These are phyloP conservation scores for Diatrype stigma DNA, from an alignment of 2,329 filamentous ascomycete genomes.

Conservation along the genomic window DNA sequence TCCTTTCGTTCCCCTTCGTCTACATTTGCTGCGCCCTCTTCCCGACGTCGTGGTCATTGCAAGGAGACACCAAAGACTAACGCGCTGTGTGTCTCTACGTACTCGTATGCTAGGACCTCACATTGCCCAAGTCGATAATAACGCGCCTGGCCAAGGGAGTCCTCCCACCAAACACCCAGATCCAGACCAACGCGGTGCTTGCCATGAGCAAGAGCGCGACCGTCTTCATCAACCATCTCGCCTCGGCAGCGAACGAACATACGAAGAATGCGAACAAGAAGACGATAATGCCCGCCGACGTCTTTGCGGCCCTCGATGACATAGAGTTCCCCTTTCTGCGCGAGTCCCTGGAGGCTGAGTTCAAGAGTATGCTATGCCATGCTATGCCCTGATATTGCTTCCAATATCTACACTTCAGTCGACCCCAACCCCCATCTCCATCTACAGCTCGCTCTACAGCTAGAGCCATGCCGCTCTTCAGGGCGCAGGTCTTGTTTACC, in stretches of 20 bases:
- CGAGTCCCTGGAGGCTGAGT: conserved; percentile 66
- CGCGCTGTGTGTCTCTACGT: background rate
- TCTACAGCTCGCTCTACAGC: conserved; percentile 1
- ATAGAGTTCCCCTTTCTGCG: conserved; percentile 72
- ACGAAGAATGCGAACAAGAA: conserved; percentile 67
- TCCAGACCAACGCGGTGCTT: conserved; percentile 75
- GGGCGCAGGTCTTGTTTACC: background rate
- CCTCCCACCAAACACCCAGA: conserved; percentile 74
- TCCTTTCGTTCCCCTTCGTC: background rate
- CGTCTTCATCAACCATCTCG: conserved; percentile 78
- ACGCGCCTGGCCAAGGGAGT: conserved; percentile 76
- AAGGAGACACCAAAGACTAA: too few relatives aligned
- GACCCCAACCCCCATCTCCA: background rate
- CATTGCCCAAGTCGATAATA: conserved; percentile 76
- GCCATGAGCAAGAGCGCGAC: conserved; percentile 79
- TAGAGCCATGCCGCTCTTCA: background rate
- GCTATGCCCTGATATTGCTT: too few relatives aligned
- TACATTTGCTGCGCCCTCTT: background rate
- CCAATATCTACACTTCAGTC: too few relatives aligned
- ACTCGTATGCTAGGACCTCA: conserved; percentile 57
- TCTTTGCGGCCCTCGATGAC: conserved; percentile 73
- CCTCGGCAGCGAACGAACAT: conserved; percentile 68
- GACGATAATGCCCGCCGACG: conserved; percentile 71
- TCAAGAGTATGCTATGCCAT: conserved; percentile 55
- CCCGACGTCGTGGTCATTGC: background rate